Base-by-base conservation (phyloP, 202 grass and related monocot genomes). In the Brachypodium distachyon region DNA sequence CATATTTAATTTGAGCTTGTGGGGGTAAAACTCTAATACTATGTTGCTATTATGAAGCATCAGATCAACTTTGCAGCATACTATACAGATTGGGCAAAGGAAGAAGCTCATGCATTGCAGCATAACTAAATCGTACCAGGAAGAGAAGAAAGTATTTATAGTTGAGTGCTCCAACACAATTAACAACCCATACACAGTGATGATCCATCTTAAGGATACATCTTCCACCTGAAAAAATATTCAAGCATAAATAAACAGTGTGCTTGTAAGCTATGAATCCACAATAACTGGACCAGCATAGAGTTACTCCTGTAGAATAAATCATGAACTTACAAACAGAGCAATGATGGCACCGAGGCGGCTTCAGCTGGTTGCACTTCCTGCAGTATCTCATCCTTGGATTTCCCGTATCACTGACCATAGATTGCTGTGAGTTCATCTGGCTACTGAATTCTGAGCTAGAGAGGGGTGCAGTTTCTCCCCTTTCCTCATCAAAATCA, bases 61-160 rank as follows among this genome's bases (percentile, higher is more conserved):
- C 43, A 31, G 4, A 32, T 23, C 22, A 18, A 11, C 44, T 1
- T 28, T 29, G 50, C 49, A 36, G 67, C 28, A 63, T 22, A 38
- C 21, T 51, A 22, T 51, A 22, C 3, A 5, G 25, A 53, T 41
- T 25, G 21, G 37, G 5, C 26, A 41, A 65, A 64, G 11, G 14
- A 41, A 14, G 19, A 23, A 25, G 5, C 21, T 65, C 61, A 26
- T 65, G 37, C 61, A 61, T 1, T 36, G 8, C 31, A 42, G 27
- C 18, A 73, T 53, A 66, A 67, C 49, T 79, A 66, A 56, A 67
- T 3, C 56, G n/a, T 93, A 98, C 95, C 95, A 98, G 74, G 71
- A 98, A 98, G 47, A 98, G 95, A 77, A 98, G 95, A 76, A 98
- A 98, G 38, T 74, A 94, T 67, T 98, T 98, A 67, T 98, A 98